Evolutionary conservation across 495 filamentous ascomycete species (phyloP).

Genomic region (Bacidia rubella): DNA sequence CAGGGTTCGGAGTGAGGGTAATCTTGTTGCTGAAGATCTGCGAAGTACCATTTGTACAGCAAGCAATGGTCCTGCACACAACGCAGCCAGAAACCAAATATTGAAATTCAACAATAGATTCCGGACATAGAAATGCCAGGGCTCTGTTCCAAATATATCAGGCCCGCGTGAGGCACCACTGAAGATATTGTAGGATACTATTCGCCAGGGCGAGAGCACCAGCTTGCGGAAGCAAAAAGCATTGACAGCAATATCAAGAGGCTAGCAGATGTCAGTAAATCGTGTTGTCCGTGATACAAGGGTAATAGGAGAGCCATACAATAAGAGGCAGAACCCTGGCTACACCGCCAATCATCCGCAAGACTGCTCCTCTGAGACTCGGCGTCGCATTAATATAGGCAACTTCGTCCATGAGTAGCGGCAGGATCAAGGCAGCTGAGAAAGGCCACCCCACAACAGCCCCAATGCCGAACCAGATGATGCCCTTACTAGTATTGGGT

Average conservation of each 20-base stretch:
- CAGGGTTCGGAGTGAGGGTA: constrained; percentile 51
- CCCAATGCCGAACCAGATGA: constrained; percentile 87
- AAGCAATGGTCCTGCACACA: constrained; percentile 54
- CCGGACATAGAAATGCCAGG: constrained; percentile 90
- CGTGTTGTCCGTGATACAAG: neutral
- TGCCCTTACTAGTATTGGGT: constrained; percentile 61
- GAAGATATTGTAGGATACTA: constrained; percentile 91
- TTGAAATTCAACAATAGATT: constrained; percentile 95
- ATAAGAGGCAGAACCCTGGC: constrained; percentile 52
- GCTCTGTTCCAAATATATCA: constrained; percentile 89
- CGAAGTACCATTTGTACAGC: constrained; percentile 35
- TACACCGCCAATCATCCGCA: constrained; percentile 50
- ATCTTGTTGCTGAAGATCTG: constrained; percentile 23
- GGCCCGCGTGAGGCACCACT: constrained; percentile 64
- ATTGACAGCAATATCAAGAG: constrained; percentile 51
- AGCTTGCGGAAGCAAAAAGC: constrained; percentile 69
- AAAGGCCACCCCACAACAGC: constrained; percentile 94
- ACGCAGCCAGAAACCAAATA: constrained; percentile 73
- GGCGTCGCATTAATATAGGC: constrained; percentile 47
- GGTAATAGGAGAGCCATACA: constrained; percentile 44
- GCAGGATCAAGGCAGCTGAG: constrained; percentile 65
- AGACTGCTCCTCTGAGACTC: constrained; percentile 38
- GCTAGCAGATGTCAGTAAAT: constrained; percentile 23
- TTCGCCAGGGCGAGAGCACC: constrained; percentile 74
- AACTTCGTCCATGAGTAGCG: constrained; percentile 66